phyloP scores from a whole-genome alignment of 331 rosid genomes.

The Prunus yedoensis region DNA sequence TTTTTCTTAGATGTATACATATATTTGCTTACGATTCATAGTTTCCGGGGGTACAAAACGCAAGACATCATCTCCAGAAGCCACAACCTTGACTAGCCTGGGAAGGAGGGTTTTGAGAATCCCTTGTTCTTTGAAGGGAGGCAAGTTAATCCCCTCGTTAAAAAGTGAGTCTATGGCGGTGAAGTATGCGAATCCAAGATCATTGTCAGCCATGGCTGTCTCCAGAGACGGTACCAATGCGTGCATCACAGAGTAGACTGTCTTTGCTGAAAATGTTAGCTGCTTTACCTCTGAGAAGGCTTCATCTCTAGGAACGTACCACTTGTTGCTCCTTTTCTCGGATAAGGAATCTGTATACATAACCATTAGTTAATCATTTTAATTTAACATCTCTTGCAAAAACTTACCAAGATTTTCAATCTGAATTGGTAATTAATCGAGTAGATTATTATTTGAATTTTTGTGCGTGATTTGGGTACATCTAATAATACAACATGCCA shows the following conservation, averaged over 20 bases:
- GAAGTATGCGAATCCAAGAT: constrained; percentile 55
- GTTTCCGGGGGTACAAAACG: constrained; percentile 62
- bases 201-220: constrained; percentile 16
- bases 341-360: constrained; percentile 41
- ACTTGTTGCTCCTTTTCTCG: constrained; percentile 39
- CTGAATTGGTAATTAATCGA: too few species aligned
- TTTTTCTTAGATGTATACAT: not conserved
- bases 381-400: not conserved
- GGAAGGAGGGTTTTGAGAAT: constrained; percentile 42
- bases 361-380: not conserved
- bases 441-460: not conserved
- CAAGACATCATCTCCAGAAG: constrained; percentile 36
- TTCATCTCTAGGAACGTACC: constrained; percentile 87
- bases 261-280: constrained; percentile 42
- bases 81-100: constrained; percentile 38
- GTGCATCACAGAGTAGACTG: constrained; percentile 47
- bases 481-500: not conserved
- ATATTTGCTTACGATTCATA: constrained; percentile 48
- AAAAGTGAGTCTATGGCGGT: constrained; percentile 61
- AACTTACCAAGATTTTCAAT: not conserved
- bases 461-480: not conserved
- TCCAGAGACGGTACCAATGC: constrained; percentile 50
- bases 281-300: constrained; percentile 66
- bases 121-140: constrained; percentile 29
- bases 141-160: constrained; percentile 54